Percentiles rank a stretch among this genome's conserved stretches.
phyloP scores from a whole-genome alignment of 2,329 filamentous ascomycete species.

The Thielaviopsis cerberus region DNA sequence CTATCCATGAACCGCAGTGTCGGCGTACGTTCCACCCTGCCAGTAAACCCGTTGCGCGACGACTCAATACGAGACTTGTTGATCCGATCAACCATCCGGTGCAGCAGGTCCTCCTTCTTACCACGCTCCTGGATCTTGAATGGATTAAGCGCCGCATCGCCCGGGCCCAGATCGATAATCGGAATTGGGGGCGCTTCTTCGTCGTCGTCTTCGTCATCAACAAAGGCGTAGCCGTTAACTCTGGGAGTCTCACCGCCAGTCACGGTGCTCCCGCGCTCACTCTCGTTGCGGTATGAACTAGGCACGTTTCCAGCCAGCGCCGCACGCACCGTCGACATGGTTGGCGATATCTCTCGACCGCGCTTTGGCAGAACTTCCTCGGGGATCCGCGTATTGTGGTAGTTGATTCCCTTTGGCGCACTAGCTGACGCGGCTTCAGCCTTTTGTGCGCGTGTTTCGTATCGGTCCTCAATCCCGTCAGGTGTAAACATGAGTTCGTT shows the following conservation, averaged over 20 bases:
- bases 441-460: conserved; percentile 45
- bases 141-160: conserved; percentile 50
- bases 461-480: conserved; percentile 40
- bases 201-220: conserved; percentile 56
- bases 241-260: conserved; percentile 53
- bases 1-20: conserved; percentile 55
- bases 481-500: conserved; percentile 80
- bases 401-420: conserved; percentile 57
- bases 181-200: conserved; percentile 15
- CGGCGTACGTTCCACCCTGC: conserved; percentile 38
- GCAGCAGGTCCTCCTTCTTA: conserved; percentile 62
- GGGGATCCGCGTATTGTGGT: conserved; percentile 57
- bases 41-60: conserved; percentile 39
- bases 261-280: conserved; percentile 20
- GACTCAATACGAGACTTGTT: conserved; percentile 51
- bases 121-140: conserved; percentile 63
- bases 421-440: conserved; percentile 54
- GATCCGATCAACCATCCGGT: conserved; percentile 70
- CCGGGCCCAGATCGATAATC: conserved; percentile 38
- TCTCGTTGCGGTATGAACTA: conserved; percentile 41
- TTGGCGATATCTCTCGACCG: conserved; percentile 51
- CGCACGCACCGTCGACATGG: conserved; percentile 65
- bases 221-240: conserved; percentile 86
- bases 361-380: conserved; percentile 20
- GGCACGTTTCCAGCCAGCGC: conserved; percentile 60